These are phyloP conservation scores for Pythium scleroteichum DNA, from an alignment of 352 stramenopile species.

Conservation along the genomic window DNA sequence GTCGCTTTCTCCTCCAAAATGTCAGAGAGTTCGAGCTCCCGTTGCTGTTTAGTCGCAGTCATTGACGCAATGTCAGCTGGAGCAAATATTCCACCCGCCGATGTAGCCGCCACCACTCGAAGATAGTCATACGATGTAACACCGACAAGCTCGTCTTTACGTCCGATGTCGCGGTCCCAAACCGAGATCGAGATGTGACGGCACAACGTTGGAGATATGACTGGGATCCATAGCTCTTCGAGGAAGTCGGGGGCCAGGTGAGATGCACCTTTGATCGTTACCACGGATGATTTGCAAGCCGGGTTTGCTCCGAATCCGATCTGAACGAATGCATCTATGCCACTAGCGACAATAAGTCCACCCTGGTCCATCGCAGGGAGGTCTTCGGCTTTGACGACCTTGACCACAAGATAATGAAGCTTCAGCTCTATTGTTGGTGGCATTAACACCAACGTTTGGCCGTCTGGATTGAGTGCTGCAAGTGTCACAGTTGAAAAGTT, in stretches of 20 bases:
- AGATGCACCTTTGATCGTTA: conserved; percentile 59
- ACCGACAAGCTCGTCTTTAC: conserved; percentile 72
- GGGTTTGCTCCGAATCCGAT: conserved; percentile 63
- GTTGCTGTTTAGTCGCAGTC: conserved; percentile 5
- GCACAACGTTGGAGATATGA: conserved; percentile 72
- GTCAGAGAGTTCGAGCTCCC: conserved; percentile 5
- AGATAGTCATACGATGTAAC: conserved; percentile 74
- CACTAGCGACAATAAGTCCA: conserved; percentile 43
- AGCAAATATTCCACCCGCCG: conserved; percentile 32
- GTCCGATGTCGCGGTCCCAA: conserved; percentile 77
- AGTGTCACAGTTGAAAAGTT: conserved; percentile 5
- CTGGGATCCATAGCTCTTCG: conserved; percentile 87
- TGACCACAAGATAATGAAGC: conserved; percentile 79
- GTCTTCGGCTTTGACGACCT: conserved; percentile 77
- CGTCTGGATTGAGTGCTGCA: conserved; percentile 16
- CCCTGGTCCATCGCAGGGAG: conserved; percentile 77
- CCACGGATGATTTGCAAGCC: conserved; percentile 45
- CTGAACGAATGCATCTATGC: conserved; percentile 85
- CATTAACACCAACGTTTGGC: conserved; percentile 58
- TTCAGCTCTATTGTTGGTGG: conserved; percentile 77
- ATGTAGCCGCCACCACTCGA: conserved; percentile 38
- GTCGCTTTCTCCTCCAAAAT: background rate
- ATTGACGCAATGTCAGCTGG: background rate
- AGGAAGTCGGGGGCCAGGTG: conserved; percentile 62
- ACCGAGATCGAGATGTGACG: conserved; percentile 72